phyloP scores from a whole-genome alignment of 2,329 filamentous ascomycete species.

The Pyricularia pennisetigena region DNA sequence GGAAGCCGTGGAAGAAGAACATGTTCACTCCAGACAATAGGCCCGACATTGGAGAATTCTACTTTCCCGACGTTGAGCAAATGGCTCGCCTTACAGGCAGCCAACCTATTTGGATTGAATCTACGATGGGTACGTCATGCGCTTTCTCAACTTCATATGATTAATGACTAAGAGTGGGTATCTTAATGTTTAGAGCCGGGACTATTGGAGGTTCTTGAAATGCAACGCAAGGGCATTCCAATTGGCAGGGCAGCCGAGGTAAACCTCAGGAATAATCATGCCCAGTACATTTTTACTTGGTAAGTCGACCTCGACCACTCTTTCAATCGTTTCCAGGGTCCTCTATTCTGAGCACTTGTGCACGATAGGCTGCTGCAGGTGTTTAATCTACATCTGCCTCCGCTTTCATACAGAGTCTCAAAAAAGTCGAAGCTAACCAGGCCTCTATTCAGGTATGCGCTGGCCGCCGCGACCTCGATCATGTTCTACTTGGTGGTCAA shows the following conservation, averaged over 20 bases:
- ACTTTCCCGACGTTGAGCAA: constrained; percentile 86
- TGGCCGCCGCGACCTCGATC: constrained; percentile 74
- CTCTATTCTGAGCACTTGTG: background rate
- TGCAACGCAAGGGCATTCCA: constrained; percentile 72
- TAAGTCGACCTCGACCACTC: constrained; percentile 33
- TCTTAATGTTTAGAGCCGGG: constrained; percentile 54
- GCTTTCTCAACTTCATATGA: background rate
- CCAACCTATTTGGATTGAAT: constrained; percentile 89
- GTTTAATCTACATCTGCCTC: background rate
- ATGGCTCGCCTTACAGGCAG: constrained; percentile 80
- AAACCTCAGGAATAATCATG: constrained; percentile 90
- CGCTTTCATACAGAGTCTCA: background rate
- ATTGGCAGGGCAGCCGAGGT: constrained; percentile 84
- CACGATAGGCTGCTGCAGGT: background rate
- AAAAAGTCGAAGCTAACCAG: background rate
- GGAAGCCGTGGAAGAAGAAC: constrained; percentile 94
- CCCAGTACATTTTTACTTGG: constrained; percentile 99
- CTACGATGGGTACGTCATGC: constrained; percentile 67
- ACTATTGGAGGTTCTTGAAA: constrained; percentile 64
- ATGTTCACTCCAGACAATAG: constrained; percentile 90
- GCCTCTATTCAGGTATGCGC: constrained; percentile 59
- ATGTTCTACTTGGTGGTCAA: constrained; percentile 96
- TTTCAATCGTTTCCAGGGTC: background rate
- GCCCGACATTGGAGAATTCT: constrained; percentile 77
- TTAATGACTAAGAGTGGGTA: background rate